These are phyloP conservation scores for Elsinoe batatas DNA, from an alignment of 2,329 filamentous ascomycete genomes.

Conservation along the genomic window DNA sequence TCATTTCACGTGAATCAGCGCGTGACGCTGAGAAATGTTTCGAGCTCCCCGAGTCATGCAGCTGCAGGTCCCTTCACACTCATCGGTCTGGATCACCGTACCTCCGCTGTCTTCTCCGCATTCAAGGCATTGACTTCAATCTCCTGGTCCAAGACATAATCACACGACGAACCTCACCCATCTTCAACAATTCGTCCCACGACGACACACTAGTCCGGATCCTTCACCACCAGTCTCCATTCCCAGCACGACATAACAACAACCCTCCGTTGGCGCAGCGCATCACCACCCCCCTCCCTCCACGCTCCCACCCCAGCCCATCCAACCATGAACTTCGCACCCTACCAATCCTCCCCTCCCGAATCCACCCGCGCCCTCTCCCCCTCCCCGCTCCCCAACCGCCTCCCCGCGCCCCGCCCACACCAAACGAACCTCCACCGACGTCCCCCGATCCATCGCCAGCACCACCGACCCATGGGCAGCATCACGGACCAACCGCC, in stretches of 20 bases:
- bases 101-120: not conserved
- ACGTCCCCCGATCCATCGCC: constrained; percentile 19
- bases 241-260: too few species aligned
- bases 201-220: too few species aligned
- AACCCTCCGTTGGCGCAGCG: too few species aligned
- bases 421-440: constrained; percentile 17
- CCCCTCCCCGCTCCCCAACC: constrained; percentile 46
- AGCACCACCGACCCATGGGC: constrained; percentile 31
- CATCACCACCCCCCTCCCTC: not conserved
- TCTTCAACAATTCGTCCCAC: too few species aligned
- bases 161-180: not conserved
- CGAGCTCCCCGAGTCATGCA: constrained; percentile 6
- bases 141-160: not conserved
- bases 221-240: too few species aligned
- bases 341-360: constrained; percentile 87
- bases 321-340: constrained; percentile 76
- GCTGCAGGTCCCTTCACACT: not conserved
- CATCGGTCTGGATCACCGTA: not conserved
- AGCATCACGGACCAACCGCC: constrained; percentile 31
- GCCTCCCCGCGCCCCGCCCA: constrained; percentile 35
- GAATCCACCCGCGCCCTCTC: constrained; percentile 75
- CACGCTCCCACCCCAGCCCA: constrained; percentile 15
- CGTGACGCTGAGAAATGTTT: constrained; percentile 11
- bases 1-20: not conserved
- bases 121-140: not conserved